Base-by-base conservation (phyloP, 2,329 filamentous ascomycete genomes). In the Trematosphaeria pertusa region DNA sequence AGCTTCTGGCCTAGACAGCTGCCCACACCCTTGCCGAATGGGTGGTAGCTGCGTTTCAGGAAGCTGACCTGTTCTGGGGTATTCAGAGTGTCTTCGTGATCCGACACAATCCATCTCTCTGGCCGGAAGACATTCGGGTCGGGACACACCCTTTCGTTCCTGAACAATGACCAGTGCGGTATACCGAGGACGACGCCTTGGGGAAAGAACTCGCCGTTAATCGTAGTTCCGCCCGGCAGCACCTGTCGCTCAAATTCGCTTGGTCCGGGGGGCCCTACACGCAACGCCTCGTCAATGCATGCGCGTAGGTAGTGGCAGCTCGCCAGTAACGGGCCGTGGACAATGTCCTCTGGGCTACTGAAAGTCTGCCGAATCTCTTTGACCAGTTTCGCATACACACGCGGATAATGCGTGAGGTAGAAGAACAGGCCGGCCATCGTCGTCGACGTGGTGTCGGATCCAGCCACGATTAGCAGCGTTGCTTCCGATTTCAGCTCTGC, bases 401-500 rank as follows among this genome's bases (percentile, higher is more conserved):
- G 22, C 3, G 26, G 37, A 32, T 52, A 24, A 14, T 45, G 39
- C 1, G 43, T 14, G 11, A 59, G 5, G 33, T 50, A 57, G 36
- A 52, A 59, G 21, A 52, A 50, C 4, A 55, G n/a, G 3, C 14
- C 38, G 32, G 15, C 19, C 7, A 55, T 35, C 1, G 34, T 37
- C 2, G 19, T 34, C 8, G 53, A 32, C 1, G 48, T 50, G 7
- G 44, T 55, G 35, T 59, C 53, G 1, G 50, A 36, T 6, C 56
- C 54, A 6, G 53, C 56, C 11, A 59, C 19, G 8, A 57, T 42
- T 11, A 58, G 44, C 5, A 56, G 26, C 3, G 21, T 11, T 2
- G 50, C 37, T 34, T 58, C 52, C 3, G 46, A 46, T 52, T 65
- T 69, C 8, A 78, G 46, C 34, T 77, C 74, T 19, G 58, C 52